Evolutionary conservation across 2,329 filamentous ascomycete species (phyloP).

Genomic region (Epichloe elymi): DNA sequence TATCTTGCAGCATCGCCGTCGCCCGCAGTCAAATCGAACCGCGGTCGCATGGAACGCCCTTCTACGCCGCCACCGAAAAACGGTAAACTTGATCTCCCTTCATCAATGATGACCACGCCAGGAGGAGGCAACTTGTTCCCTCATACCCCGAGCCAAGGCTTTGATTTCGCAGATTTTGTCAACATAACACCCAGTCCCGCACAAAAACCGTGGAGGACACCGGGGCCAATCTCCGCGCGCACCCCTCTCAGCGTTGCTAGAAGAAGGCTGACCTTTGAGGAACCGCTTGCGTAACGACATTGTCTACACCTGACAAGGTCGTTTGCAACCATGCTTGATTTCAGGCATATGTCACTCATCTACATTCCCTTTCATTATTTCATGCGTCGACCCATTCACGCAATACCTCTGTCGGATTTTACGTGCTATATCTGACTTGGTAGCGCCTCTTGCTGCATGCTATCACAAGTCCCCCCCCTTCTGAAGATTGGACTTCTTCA

Average conservation of each 20-base stretch:
- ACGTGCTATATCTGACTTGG: not conserved
- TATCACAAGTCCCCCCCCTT: not conserved
- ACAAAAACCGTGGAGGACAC: constrained; percentile 80
- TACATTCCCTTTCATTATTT: not conserved
- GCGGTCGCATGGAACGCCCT: constrained; percentile 48
- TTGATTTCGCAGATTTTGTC: constrained; percentile 94
- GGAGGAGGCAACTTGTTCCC: constrained; percentile 56
- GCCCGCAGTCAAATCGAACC: constrained; percentile 48
- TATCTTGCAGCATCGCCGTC: constrained; percentile 89
- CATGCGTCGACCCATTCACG: not conserved
- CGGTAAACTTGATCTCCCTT: constrained; percentile 55
- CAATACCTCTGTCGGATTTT: not conserved
- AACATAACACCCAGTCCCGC: constrained; percentile 95
- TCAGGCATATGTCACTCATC: not conserved
- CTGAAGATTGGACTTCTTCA: not conserved
- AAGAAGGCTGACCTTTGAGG: constrained; percentile 71
- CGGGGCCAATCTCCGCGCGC: constrained; percentile 40
- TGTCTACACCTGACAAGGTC: not conserved
- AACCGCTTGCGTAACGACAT: constrained; percentile 26
- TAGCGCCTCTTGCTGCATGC: not conserved
- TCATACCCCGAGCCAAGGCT: constrained; percentile 66
- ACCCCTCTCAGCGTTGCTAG: constrained; percentile 56
- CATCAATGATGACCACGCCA: constrained; percentile 81
- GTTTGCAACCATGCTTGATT: not conserved
- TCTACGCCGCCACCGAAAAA: constrained; percentile 65